Evolutionary conservation across 2,329 filamentous ascomycete species (phyloP).

Genomic region (Sordariomycetes sp.): DNA sequence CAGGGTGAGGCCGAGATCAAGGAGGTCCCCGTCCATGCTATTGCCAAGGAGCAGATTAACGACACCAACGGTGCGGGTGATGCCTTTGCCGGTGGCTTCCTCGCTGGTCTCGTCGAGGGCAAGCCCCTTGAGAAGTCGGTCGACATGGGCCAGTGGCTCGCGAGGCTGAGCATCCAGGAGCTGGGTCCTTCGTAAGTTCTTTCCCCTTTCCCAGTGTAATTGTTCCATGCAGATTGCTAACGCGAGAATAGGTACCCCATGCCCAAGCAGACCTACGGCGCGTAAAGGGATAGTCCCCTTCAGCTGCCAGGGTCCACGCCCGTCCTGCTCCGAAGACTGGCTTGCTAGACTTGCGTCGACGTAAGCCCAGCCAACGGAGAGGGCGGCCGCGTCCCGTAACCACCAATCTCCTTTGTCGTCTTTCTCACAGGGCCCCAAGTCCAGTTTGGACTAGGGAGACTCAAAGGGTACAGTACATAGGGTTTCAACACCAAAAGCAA

Average conservation of each 20-base stretch:
- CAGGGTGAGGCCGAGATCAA: constrained; percentile 58
- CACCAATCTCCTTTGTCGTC: background rate
- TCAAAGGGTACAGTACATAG: background rate
- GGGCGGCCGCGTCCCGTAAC: background rate
- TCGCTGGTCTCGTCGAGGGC: constrained; percentile 77
- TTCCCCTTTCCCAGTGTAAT: background rate
- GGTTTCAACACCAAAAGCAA: background rate
- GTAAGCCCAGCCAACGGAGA: background rate
- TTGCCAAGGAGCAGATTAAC: constrained; percentile 66
- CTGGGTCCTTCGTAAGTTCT: constrained; percentile 81
- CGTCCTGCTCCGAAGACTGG: background rate
- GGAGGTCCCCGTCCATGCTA: constrained; percentile 70
- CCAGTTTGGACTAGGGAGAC: background rate
- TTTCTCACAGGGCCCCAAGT: background rate
- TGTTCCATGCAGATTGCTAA: background rate
- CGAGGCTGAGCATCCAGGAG: constrained; percentile 86
- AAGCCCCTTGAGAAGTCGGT: constrained; percentile 66
- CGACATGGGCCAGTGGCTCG: constrained; percentile 94
- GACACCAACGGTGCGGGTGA: constrained; percentile 97
- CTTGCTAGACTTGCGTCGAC: background rate
- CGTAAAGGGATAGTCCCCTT: background rate
- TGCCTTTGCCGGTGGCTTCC: constrained; percentile 89
- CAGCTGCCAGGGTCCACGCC: background rate
- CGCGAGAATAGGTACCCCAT: constrained; percentile 51
- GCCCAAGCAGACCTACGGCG: constrained; percentile 64